Percentiles rank a stretch among this genome's conserved stretches.
Conservation (phyloP, 169 alveolate genomes). For the Plasmodium adleri region DNA sequence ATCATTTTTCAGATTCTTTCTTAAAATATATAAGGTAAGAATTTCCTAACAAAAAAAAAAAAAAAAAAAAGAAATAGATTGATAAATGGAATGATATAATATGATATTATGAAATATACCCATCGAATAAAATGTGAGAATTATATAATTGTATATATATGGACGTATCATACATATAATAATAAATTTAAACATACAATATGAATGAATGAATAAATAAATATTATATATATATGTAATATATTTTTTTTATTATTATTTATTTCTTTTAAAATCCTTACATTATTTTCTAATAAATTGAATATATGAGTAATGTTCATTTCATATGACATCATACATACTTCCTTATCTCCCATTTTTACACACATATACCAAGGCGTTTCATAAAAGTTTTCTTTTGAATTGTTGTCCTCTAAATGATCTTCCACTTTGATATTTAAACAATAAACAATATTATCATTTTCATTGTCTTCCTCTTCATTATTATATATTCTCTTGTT, state of each 20-base stretch:
- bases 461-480: constrained; percentile 32
- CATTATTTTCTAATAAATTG: constrained; percentile 53
- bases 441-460: constrained; percentile 51
- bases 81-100: too few relatives aligned
- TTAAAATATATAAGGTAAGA: constrained; percentile 29
- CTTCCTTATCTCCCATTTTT: constrained; percentile 22
- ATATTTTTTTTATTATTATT: too few relatives aligned
- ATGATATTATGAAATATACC: too few relatives aligned
- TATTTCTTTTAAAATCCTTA: not conserved
- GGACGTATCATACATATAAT: not conserved
- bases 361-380: constrained; percentile 75
- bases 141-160: not conserved
- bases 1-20: constrained; percentile 41
- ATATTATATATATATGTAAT: not conserved
- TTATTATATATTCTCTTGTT: not conserved
- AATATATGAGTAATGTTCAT: constrained; percentile 54
- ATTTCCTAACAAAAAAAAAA: constrained; percentile 24
- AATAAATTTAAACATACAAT: not conserved
- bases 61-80: too few relatives aligned
- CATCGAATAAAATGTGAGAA: too few relatives aligned
- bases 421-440: constrained; percentile 66
- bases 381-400: constrained; percentile 40
- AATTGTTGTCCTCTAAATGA: constrained; percentile 10
- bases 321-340: constrained; percentile 75
- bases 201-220: not conserved